These are phyloP conservation scores for Viridothelium virens DNA, from an alignment of 495 filamentous ascomycete genomes.

Conservation along the genomic window DNA sequence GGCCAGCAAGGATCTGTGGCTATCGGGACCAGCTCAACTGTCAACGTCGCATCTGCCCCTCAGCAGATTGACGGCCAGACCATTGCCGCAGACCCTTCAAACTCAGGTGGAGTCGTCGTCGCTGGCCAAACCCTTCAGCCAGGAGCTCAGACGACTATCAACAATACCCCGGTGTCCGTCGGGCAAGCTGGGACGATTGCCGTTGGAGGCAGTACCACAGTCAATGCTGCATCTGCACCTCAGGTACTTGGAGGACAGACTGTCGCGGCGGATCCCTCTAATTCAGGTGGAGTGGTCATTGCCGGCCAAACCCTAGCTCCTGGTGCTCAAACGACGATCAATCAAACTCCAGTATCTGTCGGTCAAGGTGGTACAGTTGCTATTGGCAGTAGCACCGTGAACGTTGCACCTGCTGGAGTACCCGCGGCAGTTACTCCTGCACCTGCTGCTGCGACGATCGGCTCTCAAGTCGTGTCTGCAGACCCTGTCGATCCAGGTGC, in stretches of 20 bases:
- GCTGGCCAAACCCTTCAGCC: constrained; percentile 5
- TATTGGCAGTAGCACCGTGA: constrained; percentile 5
- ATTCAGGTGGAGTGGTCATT: background rate
- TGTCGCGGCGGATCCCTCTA: constrained; percentile 6
- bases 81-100: constrained; percentile 5
- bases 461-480: constrained; percentile 6
- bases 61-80: background rate
- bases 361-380: constrained; percentile 10
- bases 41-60: background rate
- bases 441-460: background rate
- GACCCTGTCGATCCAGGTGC: background rate
- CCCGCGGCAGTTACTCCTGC: background rate
- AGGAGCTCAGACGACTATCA: constrained; percentile 5
- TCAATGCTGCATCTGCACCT: background rate
- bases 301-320: background rate
- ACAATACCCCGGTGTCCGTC: constrained; percentile 8
- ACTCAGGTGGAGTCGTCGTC: constrained; percentile 3
- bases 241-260: background rate
- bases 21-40: background rate
- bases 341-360: constrained; percentile 11
- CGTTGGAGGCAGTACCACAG: constrained; percentile 4
- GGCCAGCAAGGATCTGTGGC: background rate
- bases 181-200: background rate
- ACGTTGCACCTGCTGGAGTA: background rate
- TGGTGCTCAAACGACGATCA: constrained; percentile 3